Conservation (phyloP, 768 basidiomycete genomes). For the Phlegmacium glaucopus region DNA sequence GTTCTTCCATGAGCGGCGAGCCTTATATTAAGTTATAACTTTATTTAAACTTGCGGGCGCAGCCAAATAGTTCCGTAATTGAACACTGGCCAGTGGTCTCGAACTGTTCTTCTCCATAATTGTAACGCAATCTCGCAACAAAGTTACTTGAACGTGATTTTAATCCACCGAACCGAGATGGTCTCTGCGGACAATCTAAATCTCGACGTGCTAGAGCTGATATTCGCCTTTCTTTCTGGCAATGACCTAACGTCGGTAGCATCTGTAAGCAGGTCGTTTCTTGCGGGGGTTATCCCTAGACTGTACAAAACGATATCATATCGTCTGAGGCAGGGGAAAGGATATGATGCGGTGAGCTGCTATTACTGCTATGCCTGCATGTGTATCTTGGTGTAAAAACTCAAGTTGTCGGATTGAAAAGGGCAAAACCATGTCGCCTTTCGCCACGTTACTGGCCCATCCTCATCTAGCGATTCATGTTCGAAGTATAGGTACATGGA, state of each 20-base stretch:
- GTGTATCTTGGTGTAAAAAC: neutral
- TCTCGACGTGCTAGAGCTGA: slow-evolving; percentile 69
- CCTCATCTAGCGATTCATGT: slow-evolving; percentile 55
- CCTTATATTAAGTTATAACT: too few species aligned
- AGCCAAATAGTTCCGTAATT: too few species aligned
- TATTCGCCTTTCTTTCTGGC: slow-evolving; percentile 51
- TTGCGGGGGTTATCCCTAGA: slow-evolving; percentile 58
- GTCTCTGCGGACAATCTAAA: slow-evolving; percentile 66
- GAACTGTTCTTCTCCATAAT: neutral
- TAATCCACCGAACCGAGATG: slow-evolving; percentile 34
- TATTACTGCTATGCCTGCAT: neutral
- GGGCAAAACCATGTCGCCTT: slow-evolving; percentile 53
- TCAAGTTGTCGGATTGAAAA: slow-evolving; percentile 4
- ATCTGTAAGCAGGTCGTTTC: slow-evolving; percentile 64
- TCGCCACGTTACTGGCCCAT: slow-evolving; percentile 52
- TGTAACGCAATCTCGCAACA: neutral
- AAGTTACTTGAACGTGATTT: slow-evolving; percentile 10
- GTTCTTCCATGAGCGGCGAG: too few species aligned
- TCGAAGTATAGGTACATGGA: slow-evolving; percentile 47
- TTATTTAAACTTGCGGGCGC: too few species aligned
- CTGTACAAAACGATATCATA: slow-evolving; percentile 61
- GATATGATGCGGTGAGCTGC: slow-evolving; percentile 45
- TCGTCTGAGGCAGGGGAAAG: slow-evolving; percentile 52
- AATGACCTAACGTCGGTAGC: slow-evolving; percentile 59
- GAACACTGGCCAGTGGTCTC: too few species aligned